These are phyloP conservation scores for Epichloe sibirici DNA, from an alignment of 2,329 filamentous ascomycete genomes.

Conservation along the genomic window DNA sequence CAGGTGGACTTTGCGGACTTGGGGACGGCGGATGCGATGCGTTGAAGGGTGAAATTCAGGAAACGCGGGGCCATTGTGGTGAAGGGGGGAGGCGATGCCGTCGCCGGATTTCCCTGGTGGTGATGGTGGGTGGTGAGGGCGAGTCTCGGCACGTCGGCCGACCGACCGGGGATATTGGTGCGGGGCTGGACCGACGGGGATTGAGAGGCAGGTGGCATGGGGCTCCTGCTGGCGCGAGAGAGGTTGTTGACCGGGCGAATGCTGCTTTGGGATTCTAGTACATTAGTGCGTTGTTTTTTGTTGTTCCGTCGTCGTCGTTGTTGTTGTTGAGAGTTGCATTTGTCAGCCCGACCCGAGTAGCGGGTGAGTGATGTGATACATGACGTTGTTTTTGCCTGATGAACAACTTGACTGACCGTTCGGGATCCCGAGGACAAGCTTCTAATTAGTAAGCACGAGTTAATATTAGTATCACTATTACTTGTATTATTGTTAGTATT, in stretches of 20 bases:
- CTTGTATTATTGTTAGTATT: not conserved
- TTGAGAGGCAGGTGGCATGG: conserved; percentile 3
- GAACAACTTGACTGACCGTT: no score
- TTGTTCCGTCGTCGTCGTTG: no score
- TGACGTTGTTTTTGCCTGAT: no score
- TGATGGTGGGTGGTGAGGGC: conserved; percentile 53
- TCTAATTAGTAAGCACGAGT: conserved; percentile 2
- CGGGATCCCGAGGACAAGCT: not conserved
- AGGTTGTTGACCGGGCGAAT: conserved; percentile 30
- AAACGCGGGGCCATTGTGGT: conserved; percentile 54
- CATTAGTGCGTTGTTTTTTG: no score
- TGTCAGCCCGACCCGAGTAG: no score
- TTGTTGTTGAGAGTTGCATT: no score
- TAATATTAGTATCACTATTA: not conserved
- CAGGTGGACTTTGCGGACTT: conserved; percentile 36
- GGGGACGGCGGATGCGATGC: conserved; percentile 21
- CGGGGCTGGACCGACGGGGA: conserved; percentile 6
- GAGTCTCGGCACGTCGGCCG: conserved; percentile 43
- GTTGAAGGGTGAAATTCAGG: conserved; percentile 35
- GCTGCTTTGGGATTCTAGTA: conserved; percentile 28
- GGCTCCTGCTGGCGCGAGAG: conserved; percentile 23
- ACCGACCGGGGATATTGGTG: conserved; percentile 27
- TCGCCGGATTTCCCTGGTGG: conserved; percentile 63
- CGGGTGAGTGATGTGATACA: no score
- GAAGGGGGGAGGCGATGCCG: conserved; percentile 41